Conservation (phyloP, 805 yeast genomes). For the Candida ipomoeae region DNA sequence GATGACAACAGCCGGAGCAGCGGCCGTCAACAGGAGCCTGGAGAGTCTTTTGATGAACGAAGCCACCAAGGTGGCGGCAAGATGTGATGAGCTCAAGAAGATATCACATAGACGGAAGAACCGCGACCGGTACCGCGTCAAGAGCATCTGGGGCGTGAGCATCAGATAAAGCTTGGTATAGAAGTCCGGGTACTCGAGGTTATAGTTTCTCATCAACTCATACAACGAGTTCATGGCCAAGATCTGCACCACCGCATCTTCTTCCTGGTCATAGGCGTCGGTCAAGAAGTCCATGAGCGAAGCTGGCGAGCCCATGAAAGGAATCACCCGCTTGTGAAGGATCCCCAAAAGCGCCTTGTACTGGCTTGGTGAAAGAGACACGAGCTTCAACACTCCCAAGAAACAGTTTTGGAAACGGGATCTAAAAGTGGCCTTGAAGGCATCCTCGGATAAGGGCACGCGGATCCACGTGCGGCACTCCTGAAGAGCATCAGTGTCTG, state of each 20-base stretch:
- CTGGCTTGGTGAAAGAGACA: conserved; percentile 48
- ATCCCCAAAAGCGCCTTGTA: conserved; percentile 66
- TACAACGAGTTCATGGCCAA: conserved; percentile 85
- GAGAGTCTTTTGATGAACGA: conserved; percentile 84
- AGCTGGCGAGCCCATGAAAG: conserved; percentile 74
- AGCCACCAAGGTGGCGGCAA: conserved; percentile 78
- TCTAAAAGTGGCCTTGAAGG: conserved; percentile 47
- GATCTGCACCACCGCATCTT: conserved; percentile 54
- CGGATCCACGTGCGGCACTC: conserved; percentile 24
- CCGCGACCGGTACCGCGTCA: conserved; percentile 76
- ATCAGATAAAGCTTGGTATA: conserved; percentile 77
- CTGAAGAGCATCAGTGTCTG: conserved; percentile 29
- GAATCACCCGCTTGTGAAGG: conserved; percentile 80
- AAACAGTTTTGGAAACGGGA: conserved; percentile 67
- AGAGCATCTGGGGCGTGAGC: conserved; percentile 70
- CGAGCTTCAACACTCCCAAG: conserved; percentile 49
- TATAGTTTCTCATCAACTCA: conserved; percentile 73
- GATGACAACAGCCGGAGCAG: conserved; percentile 85
- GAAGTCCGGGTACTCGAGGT: conserved; percentile 90
- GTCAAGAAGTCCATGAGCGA: conserved; percentile 90
- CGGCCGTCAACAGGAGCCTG: conserved; percentile 66
- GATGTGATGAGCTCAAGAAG: conserved; percentile 81
- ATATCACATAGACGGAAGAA: conserved; percentile 83
- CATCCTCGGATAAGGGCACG: conserved; percentile 35
- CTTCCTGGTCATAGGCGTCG: conserved; percentile 61